phyloP scores from a whole-genome alignment of 1,284 basidiomycete genomes.

The Cutaneotrichosporon arboriforme region DNA sequence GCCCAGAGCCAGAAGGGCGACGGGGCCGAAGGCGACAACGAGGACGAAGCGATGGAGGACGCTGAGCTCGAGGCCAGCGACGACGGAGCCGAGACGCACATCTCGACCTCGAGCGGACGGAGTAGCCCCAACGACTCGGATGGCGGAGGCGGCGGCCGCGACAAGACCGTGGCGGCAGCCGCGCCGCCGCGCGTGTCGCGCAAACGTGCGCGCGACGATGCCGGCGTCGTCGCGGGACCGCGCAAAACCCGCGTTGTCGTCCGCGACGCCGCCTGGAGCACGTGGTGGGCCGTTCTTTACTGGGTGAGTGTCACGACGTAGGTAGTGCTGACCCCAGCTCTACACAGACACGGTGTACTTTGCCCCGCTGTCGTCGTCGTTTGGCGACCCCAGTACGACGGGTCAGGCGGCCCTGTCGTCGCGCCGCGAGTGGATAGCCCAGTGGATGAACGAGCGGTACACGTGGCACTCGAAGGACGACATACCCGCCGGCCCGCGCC shows the following conservation, averaged over 20 bases:
- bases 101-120: background rate
- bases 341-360: conserved; percentile 81
- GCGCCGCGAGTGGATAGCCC: conserved; percentile 37
- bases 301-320: conserved; percentile 55
- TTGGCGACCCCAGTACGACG: conserved; percentile 19
- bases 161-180: background rate
- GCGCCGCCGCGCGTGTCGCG: background rate
- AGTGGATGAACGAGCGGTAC: conserved; percentile 36
- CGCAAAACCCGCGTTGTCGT: conserved; percentile 62
- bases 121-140: background rate
- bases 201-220: conserved; percentile 6
- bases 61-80: conserved; percentile 3
- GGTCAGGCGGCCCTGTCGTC: conserved; percentile 8
- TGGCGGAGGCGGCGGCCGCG: background rate
- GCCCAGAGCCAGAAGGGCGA: background rate
- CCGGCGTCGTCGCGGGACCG: conserved; percentile 26
- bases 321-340: conserved; percentile 52
- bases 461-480: conserved; percentile 7
- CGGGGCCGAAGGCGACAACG: background rate
- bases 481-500: conserved; percentile 51
- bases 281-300: conserved; percentile 75
- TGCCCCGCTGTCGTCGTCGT: conserved; percentile 67
- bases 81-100: background rate
- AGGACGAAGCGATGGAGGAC: background rate
- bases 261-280: conserved; percentile 71